Evolutionary conservation across 495 filamentous ascomycete genomes (phyloP).

Genomic region (Daldinia vernicosa): DNA sequence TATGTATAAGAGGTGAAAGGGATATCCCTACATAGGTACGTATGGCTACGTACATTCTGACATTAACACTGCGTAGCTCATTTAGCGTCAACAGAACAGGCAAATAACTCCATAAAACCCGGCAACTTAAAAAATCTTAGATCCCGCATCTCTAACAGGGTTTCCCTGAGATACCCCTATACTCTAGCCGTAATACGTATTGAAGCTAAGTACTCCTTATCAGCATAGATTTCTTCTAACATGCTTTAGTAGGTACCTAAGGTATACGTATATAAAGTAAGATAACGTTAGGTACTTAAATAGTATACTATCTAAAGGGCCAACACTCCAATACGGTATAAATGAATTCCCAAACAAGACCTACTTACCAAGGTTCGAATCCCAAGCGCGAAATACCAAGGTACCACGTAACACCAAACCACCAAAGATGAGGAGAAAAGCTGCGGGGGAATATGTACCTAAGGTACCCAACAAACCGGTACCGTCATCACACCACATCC

Average conservation of each 20-base stretch:
- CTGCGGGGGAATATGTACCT: neutral
- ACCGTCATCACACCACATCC: neutral
- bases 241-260: no score
- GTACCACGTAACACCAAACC: neutral
- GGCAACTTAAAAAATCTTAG: neutral
- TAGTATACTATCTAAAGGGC: neutral
- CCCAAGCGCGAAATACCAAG: no score
- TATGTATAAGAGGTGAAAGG: neutral
- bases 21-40: no score
- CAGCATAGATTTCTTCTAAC: no score
- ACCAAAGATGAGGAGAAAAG: neutral
- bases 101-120: neutral
- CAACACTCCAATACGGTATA: neutral
- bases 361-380: neutral
- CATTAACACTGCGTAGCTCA: neutral
- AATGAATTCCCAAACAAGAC: neutral
- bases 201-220: neutral
- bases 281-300: no score
- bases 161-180: neutral
- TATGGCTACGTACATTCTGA: no score
- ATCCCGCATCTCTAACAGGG: neutral
- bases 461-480: slow-evolving; percentile 6
- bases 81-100: neutral
- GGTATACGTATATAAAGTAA: no score
- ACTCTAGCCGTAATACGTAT: neutral